Evolutionary conservation across 108 stramenopile species (phyloP).

Genomic region (Conticribra weissflogii): DNA sequence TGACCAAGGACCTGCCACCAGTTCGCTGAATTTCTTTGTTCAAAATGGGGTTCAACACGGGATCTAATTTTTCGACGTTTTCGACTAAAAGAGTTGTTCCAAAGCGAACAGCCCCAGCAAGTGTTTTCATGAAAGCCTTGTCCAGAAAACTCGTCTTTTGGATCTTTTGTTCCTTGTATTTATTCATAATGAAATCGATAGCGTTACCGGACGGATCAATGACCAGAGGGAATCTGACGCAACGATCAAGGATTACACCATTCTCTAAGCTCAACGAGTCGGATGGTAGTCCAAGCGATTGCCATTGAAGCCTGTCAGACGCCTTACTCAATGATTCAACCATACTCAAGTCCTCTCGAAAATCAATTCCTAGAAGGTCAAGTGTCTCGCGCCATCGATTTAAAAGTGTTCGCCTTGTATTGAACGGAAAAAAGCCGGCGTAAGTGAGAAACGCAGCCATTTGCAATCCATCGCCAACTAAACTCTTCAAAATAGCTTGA

Average conservation of each 20-base stretch:
- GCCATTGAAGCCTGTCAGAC: constrained; percentile 89
- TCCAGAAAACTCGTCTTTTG: constrained; percentile 96
- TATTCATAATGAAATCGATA: constrained; percentile 89
- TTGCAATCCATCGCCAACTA: constrained; percentile 93
- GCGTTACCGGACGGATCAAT: constrained; percentile 99
- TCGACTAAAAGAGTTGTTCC: constrained; percentile 96
- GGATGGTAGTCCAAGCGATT: constrained; percentile 87
- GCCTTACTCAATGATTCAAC: constrained; percentile 91
- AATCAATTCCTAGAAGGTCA: constrained; percentile 86
- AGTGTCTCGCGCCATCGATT: constrained; percentile 78
- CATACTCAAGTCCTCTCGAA: constrained; percentile 82
- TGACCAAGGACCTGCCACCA: constrained; percentile 93
- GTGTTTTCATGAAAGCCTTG: constrained; percentile 96
- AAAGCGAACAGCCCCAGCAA: constrained; percentile 96
- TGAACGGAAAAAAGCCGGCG: constrained; percentile 92
- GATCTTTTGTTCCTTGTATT: constrained; percentile 84
- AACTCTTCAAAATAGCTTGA: constrained; percentile 74
- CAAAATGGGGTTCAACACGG: constrained; percentile 96
- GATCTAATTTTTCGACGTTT: constrained; percentile 95
- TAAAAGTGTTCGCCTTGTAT: constrained; percentile 69
- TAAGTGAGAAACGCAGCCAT: constrained; percentile 96
- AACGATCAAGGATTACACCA: constrained; percentile 92
- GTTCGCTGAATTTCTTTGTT: constrained; percentile 94
- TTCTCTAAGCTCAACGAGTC: constrained; percentile 96
- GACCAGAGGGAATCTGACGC: constrained; percentile 92